Conservation (phyloP, 2,329 filamentous ascomycete genomes). For the Penicillium sp. region DNA sequence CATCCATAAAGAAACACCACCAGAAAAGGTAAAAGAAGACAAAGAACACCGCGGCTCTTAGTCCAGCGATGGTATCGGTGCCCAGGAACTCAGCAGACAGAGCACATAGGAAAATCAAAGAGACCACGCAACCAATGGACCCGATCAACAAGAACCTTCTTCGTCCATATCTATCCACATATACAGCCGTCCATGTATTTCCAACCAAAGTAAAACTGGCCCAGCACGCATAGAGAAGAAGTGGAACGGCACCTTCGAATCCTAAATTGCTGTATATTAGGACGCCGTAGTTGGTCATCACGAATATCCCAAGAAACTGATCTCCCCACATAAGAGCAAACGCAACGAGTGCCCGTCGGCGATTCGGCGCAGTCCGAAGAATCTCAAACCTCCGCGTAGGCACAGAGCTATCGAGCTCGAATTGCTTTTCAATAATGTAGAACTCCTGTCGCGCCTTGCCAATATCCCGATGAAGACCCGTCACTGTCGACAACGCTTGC, state of each 20-base stretch:
- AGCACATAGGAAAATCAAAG: constrained; percentile 33
- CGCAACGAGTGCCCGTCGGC: constrained; percentile 39
- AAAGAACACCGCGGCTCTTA: constrained; percentile 40
- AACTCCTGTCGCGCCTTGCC: constrained; percentile 38
- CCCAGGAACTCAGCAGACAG: constrained; percentile 35
- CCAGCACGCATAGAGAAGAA: constrained; percentile 41
- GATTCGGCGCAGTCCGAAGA: constrained; percentile 41
- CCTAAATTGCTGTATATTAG: constrained; percentile 42
- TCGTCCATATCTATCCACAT: constrained; percentile 38
- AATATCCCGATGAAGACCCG: constrained; percentile 31
- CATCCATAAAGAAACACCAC: constrained; percentile 43
- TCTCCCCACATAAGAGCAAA: constrained; percentile 41
- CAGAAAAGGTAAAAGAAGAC: constrained; percentile 40
- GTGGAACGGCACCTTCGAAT: constrained; percentile 33
- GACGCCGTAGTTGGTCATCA: constrained; percentile 41
- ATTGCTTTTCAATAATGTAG: constrained; percentile 44
- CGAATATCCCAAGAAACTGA: constrained; percentile 32
- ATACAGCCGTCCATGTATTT: constrained; percentile 42
- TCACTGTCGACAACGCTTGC: constrained; percentile 40
- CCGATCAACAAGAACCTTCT: constrained; percentile 38
- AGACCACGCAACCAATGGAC: constrained; percentile 29
- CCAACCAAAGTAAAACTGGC: constrained; percentile 36
- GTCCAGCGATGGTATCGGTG: constrained; percentile 33
- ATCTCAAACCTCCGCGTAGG: constrained; percentile 39
- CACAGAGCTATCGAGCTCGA: constrained; percentile 38